Conservation (phyloP, 768 basidiomycete genomes). For the Multifurca ochricompacta region DNA sequence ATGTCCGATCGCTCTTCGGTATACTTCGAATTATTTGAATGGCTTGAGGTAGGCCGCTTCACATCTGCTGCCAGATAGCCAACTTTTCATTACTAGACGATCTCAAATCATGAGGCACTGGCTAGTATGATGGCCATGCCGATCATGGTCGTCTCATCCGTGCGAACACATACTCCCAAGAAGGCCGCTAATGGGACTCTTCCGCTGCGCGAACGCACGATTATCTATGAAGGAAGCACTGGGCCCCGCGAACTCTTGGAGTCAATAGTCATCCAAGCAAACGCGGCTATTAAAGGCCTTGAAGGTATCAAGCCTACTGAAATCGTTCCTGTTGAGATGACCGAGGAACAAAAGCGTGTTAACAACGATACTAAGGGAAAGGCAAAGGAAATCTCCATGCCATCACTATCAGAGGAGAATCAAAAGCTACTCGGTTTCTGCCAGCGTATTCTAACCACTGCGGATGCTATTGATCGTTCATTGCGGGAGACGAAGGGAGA, state of each 20-base stretch:
- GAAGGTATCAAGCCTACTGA: conserved; percentile 53
- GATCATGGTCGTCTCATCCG: conserved; percentile 75
- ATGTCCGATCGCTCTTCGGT: conserved; percentile 84
- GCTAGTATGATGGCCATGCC: conserved; percentile 98
- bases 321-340: conserved; percentile 52
- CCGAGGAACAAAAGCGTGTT: conserved; percentile 87
- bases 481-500: conserved; percentile 85
- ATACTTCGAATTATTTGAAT: conserved; percentile 85
- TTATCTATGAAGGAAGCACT: conserved; percentile 85
- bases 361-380: conserved; percentile 61
- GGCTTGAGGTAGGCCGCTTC: conserved; percentile 64
- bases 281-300: conserved; percentile 83
- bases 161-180: conserved; percentile 56
- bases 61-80: not conserved
- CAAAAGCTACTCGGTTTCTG: conserved; percentile 74
- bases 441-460: conserved; percentile 74
- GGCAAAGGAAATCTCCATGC: conserved; percentile 43
- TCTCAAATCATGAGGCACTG: conserved; percentile 87
- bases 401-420: conserved; percentile 60
- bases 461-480: conserved; percentile 79
- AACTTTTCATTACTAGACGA: conserved; percentile 49
- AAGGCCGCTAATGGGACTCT: conserved; percentile 38
- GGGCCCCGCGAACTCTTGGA: conserved; percentile 90
- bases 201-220: conserved; percentile 67
- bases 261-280: conserved; percentile 85